phyloP scores from a whole-genome alignment of 192 early-diverging fungal species.

The Obelidium mucronatum region DNA sequence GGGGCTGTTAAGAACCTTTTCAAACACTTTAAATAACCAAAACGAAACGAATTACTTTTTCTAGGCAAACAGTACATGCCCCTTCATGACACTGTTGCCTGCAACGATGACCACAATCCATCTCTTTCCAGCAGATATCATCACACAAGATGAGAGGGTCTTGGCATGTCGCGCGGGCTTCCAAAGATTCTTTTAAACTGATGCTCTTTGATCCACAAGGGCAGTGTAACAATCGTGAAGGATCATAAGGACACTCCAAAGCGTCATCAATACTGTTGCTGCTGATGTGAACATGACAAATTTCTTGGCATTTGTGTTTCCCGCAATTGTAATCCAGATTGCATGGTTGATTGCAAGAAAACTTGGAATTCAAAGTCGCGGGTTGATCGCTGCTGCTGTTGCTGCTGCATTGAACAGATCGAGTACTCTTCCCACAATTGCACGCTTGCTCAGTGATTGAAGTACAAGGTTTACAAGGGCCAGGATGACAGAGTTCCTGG shows the following conservation, averaged over 20 bases:
- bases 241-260: neutral
- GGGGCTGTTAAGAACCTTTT: too few species aligned
- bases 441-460: neutral
- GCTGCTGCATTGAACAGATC: neutral
- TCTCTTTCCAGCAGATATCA: constrained; percentile 5
- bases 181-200: constrained; percentile 3
- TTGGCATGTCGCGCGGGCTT: neutral
- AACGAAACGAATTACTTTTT: constrained; percentile 5
- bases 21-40: too few species aligned
- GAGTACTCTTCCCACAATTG: constrained; percentile 5
- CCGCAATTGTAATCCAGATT: neutral
- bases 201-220: constrained; percentile 7
- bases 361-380: too few species aligned
- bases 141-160: constrained; percentile 21
- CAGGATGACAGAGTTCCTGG: neutral
- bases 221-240: neutral
- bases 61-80: constrained; percentile 5
- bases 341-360: neutral
- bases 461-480: constrained; percentile 6
- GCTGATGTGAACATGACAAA: constrained; percentile 19
- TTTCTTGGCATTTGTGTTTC: neutral
- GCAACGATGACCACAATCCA: constrained; percentile 21
- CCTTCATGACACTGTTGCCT: constrained; percentile 25
- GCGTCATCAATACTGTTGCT: neutral
- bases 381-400: neutral